Conservation (phyloP, 805 yeast species). For the Scheffersomyces amazonensis region DNA sequence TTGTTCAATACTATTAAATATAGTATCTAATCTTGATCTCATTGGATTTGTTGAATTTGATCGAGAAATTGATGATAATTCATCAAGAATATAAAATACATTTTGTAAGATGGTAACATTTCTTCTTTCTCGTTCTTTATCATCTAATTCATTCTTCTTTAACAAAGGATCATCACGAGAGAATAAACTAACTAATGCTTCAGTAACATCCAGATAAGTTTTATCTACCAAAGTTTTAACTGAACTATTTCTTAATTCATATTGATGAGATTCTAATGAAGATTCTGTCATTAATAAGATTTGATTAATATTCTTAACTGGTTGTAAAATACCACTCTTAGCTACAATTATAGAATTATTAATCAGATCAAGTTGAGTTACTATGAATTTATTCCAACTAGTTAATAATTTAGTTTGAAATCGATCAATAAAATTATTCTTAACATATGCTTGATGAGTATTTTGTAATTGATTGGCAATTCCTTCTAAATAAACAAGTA, state of each 20-base stretch:
- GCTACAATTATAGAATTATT: conserved; percentile 33
- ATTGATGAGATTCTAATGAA: conserved; percentile 21
- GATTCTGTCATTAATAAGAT: conserved; percentile 32
- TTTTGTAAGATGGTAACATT: conserved; percentile 41
- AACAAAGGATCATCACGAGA: conserved; percentile 41
- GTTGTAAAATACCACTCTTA: conserved; percentile 33
- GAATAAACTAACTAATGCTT: conserved; percentile 32
- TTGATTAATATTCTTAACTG: conserved; percentile 31
- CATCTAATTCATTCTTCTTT: conserved; percentile 42
- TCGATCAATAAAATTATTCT: conserved; percentile 48
- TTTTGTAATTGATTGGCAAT: conserved; percentile 36
- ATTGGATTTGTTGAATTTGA: conserved; percentile 20
- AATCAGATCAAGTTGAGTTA: conserved; percentile 45
- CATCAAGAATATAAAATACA: conserved; percentile 32
- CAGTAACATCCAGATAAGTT: conserved; percentile 31
- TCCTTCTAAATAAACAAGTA: conserved; percentile 28
- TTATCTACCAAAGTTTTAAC: conserved; percentile 22
- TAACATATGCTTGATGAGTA: conserved; percentile 58
- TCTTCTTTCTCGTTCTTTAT: conserved; percentile 38
- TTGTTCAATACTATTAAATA: conserved; percentile 25
- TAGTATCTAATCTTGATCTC: conserved; percentile 18
- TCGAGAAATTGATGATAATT: conserved; percentile 16
- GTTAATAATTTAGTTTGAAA: conserved; percentile 48
- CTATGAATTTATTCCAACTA: conserved; percentile 60
- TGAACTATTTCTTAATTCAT: conserved; percentile 13